Conservation (phyloP, 352 stramenopile genomes). For the Phytophthora tubulina region DNA sequence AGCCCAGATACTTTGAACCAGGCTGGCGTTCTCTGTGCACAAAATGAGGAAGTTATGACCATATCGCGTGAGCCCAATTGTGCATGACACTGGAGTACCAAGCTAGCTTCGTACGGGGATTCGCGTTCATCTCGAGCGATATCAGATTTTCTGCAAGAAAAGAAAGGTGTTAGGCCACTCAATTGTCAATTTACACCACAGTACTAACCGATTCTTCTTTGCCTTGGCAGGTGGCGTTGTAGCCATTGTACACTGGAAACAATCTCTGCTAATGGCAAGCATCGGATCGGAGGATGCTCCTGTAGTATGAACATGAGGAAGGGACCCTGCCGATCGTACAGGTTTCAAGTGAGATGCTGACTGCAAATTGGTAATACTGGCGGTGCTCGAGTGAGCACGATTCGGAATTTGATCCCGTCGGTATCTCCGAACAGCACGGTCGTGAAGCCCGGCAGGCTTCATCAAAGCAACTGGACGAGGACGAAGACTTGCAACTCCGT, state of each 20-base stretch:
- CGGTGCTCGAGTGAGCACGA: constrained; percentile 58
- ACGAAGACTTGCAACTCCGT: constrained; percentile 47
- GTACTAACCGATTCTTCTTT: constrained; percentile 29
- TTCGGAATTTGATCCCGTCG: constrained; percentile 72
- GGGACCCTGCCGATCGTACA: constrained; percentile 28
- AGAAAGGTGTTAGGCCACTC: neutral
- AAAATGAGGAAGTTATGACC: constrained; percentile 10
- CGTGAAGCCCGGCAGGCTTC: constrained; percentile 62
- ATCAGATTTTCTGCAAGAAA: constrained; percentile 17
- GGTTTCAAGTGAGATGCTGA: constrained; percentile 30
- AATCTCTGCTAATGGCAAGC: constrained; percentile 55
- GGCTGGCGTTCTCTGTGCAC: constrained; percentile 49
- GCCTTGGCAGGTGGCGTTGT: constrained; percentile 9
- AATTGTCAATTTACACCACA: neutral
- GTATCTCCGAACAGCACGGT: constrained; percentile 76
- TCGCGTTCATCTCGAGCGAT: constrained; percentile 34
- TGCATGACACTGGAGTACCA: neutral
- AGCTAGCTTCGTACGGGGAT: constrained; percentile 26
- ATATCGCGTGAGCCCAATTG: constrained; percentile 4
- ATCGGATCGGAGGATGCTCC: constrained; percentile 7
- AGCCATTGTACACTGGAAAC: constrained; percentile 63
- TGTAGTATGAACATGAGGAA: constrained; percentile 13
- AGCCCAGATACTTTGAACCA: constrained; percentile 80
- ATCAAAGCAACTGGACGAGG: constrained; percentile 49
- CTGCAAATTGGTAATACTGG: constrained; percentile 45